phyloP scores from a whole-genome alignment of 2,329 filamentous ascomycete genomes.

The Dryadomyces quercivorus region DNA sequence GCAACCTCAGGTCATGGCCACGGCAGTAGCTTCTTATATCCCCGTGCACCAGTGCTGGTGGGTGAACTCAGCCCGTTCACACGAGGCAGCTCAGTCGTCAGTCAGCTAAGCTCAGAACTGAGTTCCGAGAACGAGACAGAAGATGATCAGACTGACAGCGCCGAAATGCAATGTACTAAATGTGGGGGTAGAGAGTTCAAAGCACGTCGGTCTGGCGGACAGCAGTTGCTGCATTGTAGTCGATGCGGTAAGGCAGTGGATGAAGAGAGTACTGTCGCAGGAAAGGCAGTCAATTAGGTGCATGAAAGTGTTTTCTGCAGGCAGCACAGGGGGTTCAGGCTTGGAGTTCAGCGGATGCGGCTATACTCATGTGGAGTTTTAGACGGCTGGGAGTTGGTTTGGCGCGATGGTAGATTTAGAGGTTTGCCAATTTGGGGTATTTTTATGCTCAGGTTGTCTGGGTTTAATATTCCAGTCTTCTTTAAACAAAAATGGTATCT shows the following conservation, averaged over 20 bases:
- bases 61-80: slow-evolving; percentile 2
- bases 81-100: slow-evolving; percentile 28
- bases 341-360: not conserved
- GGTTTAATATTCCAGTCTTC: too few relatives aligned
- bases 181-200: slow-evolving; percentile 53
- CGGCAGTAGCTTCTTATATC: not conserved
- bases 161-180: slow-evolving; percentile 36
- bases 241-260: slow-evolving; percentile 30
- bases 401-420: not conserved
- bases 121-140: slow-evolving; percentile 19
- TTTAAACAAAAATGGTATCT: too few relatives aligned
- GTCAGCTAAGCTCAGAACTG: slow-evolving; percentile 45
- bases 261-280: not conserved
- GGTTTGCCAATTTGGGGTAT: not conserved
- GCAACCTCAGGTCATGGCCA: not conserved
- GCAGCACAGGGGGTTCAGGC: not conserved
- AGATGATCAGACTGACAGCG: slow-evolving; percentile 6
- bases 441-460: not conserved
- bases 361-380: not conserved
- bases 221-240: slow-evolving; percentile 48
- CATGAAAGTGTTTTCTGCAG: not conserved
- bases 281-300: not conserved
- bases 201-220: slow-evolving; percentile 39
- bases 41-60: not conserved
- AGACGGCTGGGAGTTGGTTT: not conserved